These are phyloP conservation scores for Globisporangium rhizosaccharum DNA, from an alignment of 352 stramenopile genomes.

Conservation along the genomic window DNA sequence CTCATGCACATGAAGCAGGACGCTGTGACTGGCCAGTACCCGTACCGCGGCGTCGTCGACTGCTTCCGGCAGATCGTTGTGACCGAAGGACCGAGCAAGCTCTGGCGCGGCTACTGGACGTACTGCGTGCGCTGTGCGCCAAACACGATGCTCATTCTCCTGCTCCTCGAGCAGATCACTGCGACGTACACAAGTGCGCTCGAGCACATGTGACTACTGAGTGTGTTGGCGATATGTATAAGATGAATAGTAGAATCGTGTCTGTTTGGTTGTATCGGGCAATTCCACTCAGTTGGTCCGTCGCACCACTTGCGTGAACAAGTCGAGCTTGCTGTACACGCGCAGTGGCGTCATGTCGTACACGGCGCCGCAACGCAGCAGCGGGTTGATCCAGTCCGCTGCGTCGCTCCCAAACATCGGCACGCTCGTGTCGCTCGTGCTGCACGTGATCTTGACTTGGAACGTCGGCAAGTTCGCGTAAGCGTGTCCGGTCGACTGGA, in stretches of 20 bases:
- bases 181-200: neutral
- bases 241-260: too few species aligned
- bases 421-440: neutral
- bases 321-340: neutral
- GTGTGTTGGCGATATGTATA: too few species aligned
- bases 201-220: too few species aligned
- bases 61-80: slow-evolving; percentile 93
- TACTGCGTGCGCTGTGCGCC: slow-evolving; percentile 98
- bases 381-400: slow-evolving; percentile 11
- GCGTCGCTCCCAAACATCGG: neutral
- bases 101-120: slow-evolving; percentile 97
- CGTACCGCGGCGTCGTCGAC: slow-evolving; percentile 94
- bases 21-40: slow-evolving; percentile 84
- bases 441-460: neutral
- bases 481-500: slow-evolving; percentile 1
- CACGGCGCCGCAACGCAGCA: slow-evolving; percentile 3
- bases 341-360: neutral
- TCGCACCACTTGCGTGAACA: too few species aligned
- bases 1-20: slow-evolving; percentile 97
- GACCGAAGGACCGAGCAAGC: slow-evolving; percentile 94
- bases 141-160: slow-evolving; percentile 99
- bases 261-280: neutral
- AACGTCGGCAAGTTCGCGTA: neutral
- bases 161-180: slow-evolving; percentile 95
- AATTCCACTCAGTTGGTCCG: neutral